Evolutionary conservation across 2,329 filamentous ascomycete species (phyloP), one percentile per base, ranked within the genome.

Genomic region (Ascomycota sp.): DNA sequence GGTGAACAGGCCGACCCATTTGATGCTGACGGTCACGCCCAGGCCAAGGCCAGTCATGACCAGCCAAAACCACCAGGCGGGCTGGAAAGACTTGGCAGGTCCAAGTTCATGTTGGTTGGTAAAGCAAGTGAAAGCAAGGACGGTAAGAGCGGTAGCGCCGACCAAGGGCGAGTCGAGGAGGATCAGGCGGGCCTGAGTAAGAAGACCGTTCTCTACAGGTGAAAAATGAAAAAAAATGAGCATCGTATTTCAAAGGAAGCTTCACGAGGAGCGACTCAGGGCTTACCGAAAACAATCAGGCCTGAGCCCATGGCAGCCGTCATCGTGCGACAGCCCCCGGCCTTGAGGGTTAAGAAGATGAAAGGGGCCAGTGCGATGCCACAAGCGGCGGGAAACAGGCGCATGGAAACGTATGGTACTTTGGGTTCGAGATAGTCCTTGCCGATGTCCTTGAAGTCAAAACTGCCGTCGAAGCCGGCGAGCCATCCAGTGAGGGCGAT

Each of bases 361-460:
- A 73, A 79, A 9, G 89, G 86, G 34, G 91, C 81, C 28, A 92
- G 71, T 36, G 91, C 57, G 38, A 95, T 75, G 51, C 89, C 89
- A 45, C 83, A 76, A 42, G 95, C 61, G 36, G 89, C 89, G 29
- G 89, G 86, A 43, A 92, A 72, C 57, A 95, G 58, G 52, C 89
- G 78, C 89, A 98, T 98, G 36, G 89, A 79, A 36, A 98, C 89
- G 56, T 98, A 98, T 30, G 89, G 89, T 35, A 98, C 89, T 35
- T 74, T 72, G 4, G 89, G 83, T 58, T 92, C 89, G 41, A 95
- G 54, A 52, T 98, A 98, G 55, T 98, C 89, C 61, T 95, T 93
- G 56, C 89, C 89, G 57, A 98, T 98, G 45, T 98, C 84, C 64
- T 95, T 98, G 65, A 98, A 98, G 55, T 95, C 89, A 53, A 98